These are phyloP conservation scores for Sporothrix pallida DNA, from an alignment of 2,329 filamentous ascomycete genomes.

Conservation along the genomic window DNA sequence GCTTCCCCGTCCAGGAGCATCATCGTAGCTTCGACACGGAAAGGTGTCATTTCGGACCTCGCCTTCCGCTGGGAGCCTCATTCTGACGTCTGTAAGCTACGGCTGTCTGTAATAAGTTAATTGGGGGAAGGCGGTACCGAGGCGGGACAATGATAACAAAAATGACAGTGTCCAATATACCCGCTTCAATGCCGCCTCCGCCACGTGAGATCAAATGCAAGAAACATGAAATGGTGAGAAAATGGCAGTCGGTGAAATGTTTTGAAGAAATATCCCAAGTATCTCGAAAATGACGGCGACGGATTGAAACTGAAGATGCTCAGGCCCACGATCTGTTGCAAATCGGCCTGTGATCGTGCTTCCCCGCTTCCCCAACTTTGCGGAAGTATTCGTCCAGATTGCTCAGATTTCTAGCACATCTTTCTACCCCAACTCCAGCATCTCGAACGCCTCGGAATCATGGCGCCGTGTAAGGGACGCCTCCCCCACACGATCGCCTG, in stretches of 20 bases:
- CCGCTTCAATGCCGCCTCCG: not conserved
- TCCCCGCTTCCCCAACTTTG: conserved; percentile 17
- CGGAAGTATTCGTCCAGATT: conserved; percentile 20
- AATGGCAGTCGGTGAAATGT: no score
- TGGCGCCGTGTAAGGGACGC: not conserved
- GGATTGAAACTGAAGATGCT: not conserved
- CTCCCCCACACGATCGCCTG: not conserved
- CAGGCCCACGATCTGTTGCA: not conserved
- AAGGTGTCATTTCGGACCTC: conserved; percentile 28
- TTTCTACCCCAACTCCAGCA: conserved; percentile 11
- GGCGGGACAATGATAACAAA: not conserved
- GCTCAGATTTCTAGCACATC: not conserved
- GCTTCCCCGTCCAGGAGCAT: not conserved
- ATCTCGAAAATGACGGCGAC: not conserved
- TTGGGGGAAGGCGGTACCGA: not conserved
- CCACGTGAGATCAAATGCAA: no score
- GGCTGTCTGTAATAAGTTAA: conserved; percentile 19
- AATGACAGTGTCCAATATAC: not conserved
- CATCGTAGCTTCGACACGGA: not conserved
- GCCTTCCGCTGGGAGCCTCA: conserved; percentile 24
- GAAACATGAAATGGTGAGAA: no score
- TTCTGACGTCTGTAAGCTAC: not conserved
- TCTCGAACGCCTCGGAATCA: conserved; percentile 1
- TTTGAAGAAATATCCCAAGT: no score
- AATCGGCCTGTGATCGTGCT: not conserved